Evolutionary conservation across 495 filamentous ascomycete species (phyloP), one percentile per base, ranked within the genome.

Genomic region (Penicillium simplicissimum): DNA sequence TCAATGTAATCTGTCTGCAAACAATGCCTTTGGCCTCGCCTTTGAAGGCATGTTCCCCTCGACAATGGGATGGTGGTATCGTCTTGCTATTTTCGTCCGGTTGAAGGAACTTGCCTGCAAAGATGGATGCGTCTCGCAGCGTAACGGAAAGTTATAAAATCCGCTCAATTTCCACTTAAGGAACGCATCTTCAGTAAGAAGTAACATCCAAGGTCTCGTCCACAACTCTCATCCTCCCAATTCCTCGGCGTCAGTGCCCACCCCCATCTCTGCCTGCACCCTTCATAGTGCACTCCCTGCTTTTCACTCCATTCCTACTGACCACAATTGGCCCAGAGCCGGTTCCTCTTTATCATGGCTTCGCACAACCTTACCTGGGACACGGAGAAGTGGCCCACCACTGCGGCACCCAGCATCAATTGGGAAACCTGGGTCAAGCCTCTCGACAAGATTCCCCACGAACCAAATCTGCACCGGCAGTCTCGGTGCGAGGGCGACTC

Each of bases 11-110:
- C 10, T 17, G 14, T 45, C 10, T 45, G 9, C 21, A 45, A 14
- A 52, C 48, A 52, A 52, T 52, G 48, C 48, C 48, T 52, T 52
- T 52, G 25, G 25, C 48, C 48, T 52, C 48, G 48, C 48, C n/a
- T 52, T 52, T 28, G 31, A 34, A 8, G 47, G 21, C 11, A 51
- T 13, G 8, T 15, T 17, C 48, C 21, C 48, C 28, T 52, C 48
- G 48, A 52, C 48, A 52, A 52, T 52, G 48, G 21, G 31, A 33
- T 31, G 48, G 15, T 2, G 48, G 25, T 17, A 52, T 9, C 3
- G 6, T 6, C 13, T 33, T n/a, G 23, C 48, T 52, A 52, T 52
- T 52, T 34, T 52, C 28, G 28, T 33, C 28, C 8, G 2, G 2
- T 52, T 15, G 11, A 8, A 28, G 48, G 48, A 34, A 52, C 1